These are phyloP conservation scores for Yamadazyma kitorensis DNA, from an alignment of 805 yeast genomes.

Conservation along the genomic window DNA sequence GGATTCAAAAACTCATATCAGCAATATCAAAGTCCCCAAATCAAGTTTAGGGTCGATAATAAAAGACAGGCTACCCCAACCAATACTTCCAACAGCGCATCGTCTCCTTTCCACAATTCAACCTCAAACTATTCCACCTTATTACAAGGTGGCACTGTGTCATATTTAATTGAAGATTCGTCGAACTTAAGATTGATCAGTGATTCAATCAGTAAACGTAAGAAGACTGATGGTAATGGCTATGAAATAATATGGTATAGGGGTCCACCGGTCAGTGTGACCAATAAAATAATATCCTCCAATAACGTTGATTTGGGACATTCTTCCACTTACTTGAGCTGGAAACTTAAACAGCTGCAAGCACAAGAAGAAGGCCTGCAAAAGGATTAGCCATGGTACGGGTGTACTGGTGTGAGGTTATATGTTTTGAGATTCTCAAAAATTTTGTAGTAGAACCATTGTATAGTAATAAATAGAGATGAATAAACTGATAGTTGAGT, in stretches of 20 bases:
- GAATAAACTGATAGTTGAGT: constrained; percentile 27
- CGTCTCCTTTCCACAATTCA: constrained; percentile 23
- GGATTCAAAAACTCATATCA: no score
- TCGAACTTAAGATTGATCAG: constrained; percentile 17
- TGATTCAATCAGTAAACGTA: constrained; percentile 24
- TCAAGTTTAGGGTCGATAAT: constrained; percentile 2
- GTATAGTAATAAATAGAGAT: constrained; percentile 1
- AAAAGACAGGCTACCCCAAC: constrained; percentile 13
- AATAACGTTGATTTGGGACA: constrained; percentile 54
- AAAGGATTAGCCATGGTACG: no score
- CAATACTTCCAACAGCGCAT: constrained; percentile 1
- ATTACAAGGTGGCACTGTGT: constrained; percentile 37
- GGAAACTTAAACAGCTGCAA: constrained; percentile 25
- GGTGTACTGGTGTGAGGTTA: constrained; percentile 1
- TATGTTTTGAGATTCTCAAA: background rate
- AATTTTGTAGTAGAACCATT: background rate
- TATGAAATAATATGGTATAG: constrained; percentile 57
- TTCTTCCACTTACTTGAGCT: constrained; percentile 67
- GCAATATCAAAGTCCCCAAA: constrained; percentile 4
- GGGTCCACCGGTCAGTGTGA: constrained; percentile 54
- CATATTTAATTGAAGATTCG: constrained; percentile 27
- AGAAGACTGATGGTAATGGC: constrained; percentile 15
- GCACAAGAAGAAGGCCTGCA: background rate
- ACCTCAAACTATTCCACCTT: constrained; percentile 35
- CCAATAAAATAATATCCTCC: constrained; percentile 15